Base-by-base conservation (phyloP, 768 basidiomycete species). In the Rhodotorula kratochvilovae region DNA sequence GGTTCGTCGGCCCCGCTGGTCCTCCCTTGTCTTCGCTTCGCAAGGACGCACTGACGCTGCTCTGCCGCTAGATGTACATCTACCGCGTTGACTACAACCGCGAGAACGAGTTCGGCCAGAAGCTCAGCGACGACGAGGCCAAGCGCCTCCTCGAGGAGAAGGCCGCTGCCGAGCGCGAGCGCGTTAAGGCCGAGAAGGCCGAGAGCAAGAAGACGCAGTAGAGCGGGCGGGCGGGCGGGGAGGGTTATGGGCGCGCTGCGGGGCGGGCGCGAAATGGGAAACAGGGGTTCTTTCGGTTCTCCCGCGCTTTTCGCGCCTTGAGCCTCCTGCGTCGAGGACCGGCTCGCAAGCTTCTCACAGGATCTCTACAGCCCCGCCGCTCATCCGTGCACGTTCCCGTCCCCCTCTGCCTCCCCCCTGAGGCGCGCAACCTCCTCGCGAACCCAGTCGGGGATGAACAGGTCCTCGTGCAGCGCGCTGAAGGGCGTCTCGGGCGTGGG, bases 71-170 rank as follows among this genome's bases (percentile, higher is more conserved):
- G 90, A 89, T 92, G 67, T 99, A 90, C 90, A 97, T 97, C 81
- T 99, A 99, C 84, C 88, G 91, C 53, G 85, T 97, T 79, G 96
- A 99, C 82, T 90, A 88, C 76, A 90, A 90, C 76, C 89, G 96
- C 76, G 86, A 91, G 76, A 99, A 99, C 81, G 95, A 98, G 83
- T 97, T 91, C 80, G 94, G 72, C 12, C 72, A 76, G 57, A 63
- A 68, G 59, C 58, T 69, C 19, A 59, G 51, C 5, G 70, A 72
- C 19, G 73, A 67, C 17, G 73, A 70, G 42, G 73, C 68, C 6
- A 58, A 64, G 16, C 66, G 59, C 51, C 53, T 74, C 12, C 56
- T 33, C 31, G 54, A 21, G 48, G 54, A 71, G 50, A 45, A 57
- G 63, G 31, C 43, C 36, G 33, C 61, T 48, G 39, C 46, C 50